These are phyloP conservation scores for Oropetium thomaeum DNA, from an alignment of 176 grass and related monocot genomes.

Conservation along the genomic window DNA sequence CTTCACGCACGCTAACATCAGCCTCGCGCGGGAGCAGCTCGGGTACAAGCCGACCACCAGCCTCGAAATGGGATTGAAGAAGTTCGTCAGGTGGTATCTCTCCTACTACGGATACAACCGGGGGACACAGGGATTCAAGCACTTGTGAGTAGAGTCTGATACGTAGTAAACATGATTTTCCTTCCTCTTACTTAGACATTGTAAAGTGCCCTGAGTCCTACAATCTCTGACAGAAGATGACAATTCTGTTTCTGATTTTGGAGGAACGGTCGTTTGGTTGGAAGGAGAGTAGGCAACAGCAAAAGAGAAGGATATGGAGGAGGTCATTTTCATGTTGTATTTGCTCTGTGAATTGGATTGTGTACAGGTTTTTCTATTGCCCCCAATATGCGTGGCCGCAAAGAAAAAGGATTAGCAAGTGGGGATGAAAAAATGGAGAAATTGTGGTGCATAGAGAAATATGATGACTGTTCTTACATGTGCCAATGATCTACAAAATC, in stretches of 20 bases:
- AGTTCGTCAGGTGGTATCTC: constrained; percentile 79
- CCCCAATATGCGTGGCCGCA: background rate
- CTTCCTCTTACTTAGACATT: background rate
- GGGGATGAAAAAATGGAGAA: background rate
- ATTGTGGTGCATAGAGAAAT: background rate
- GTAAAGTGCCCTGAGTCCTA: background rate
- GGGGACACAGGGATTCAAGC: constrained; percentile 27
- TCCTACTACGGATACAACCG: constrained; percentile 65
- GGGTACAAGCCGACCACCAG: constrained; percentile 57
- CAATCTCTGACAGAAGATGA: constrained; percentile 1
- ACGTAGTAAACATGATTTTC: background rate
- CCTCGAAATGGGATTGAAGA: constrained; percentile 61
- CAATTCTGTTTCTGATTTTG: background rate
- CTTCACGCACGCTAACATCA: constrained; percentile 74
- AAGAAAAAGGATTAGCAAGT: background rate
- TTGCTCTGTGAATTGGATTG: constrained; percentile 22
- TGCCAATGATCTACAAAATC: background rate
- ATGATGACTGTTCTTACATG: background rate
- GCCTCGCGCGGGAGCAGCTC: constrained; percentile 44
- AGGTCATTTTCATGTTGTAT: background rate
- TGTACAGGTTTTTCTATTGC: background rate
- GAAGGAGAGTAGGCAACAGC: background rate
- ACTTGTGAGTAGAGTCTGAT: constrained; percentile 8
- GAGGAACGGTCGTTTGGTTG: constrained; percentile 1
- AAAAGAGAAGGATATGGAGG: background rate